A percentile compares a stretch with the other conserved stretches of the same genome.
Evolutionary conservation across 306 rosid species (phyloP).

Genomic region (Prinsepia uniflora): DNA sequence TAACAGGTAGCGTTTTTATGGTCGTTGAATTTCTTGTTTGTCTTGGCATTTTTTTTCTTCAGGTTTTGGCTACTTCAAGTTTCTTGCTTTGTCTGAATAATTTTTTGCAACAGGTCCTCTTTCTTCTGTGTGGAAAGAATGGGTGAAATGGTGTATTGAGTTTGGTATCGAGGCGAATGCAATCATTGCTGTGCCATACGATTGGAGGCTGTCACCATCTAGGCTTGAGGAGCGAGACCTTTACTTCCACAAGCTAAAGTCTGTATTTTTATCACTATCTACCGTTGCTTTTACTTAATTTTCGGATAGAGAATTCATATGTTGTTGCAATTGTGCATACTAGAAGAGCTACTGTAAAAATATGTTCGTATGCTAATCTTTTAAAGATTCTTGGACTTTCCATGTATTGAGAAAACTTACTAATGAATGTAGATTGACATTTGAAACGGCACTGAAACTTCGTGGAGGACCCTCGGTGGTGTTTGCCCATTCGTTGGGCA

Average conservation of each 20-base stretch:
- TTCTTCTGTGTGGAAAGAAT: conserved; percentile 95
- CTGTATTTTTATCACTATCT: conserved; percentile 20
- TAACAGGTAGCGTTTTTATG: conserved; percentile 52
- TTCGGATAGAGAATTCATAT: neutral
- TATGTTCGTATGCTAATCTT: conserved; percentile 15
- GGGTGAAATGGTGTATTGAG: conserved; percentile 98
- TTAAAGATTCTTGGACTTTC: conserved; percentile 25
- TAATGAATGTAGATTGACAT: conserved; percentile 57
- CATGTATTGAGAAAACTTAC: neutral
- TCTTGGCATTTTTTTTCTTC: neutral
- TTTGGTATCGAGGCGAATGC: conserved; percentile 98
- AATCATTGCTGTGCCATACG: conserved; percentile 93
- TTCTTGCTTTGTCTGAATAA: neutral
- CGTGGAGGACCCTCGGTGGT: conserved; percentile 98
- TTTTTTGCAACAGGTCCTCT: conserved; percentile 66
- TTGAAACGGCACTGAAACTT: conserved; percentile 85
- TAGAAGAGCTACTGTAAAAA: neutral
- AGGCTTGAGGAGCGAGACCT: conserved; percentile 96
- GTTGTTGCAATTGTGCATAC: neutral
- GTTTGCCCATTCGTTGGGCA: conserved; percentile 95
- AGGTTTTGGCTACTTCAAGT: neutral
- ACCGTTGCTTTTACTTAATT: neutral
- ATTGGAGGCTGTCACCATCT: conserved; percentile 92
- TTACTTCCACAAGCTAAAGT: conserved; percentile 96
- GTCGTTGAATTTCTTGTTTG: neutral